Percentiles rank a stretch among this genome's conserved stretches.
Conservation (phyloP, 192 early-diverging fungal genomes). For the Coemansia sp. region DNA sequence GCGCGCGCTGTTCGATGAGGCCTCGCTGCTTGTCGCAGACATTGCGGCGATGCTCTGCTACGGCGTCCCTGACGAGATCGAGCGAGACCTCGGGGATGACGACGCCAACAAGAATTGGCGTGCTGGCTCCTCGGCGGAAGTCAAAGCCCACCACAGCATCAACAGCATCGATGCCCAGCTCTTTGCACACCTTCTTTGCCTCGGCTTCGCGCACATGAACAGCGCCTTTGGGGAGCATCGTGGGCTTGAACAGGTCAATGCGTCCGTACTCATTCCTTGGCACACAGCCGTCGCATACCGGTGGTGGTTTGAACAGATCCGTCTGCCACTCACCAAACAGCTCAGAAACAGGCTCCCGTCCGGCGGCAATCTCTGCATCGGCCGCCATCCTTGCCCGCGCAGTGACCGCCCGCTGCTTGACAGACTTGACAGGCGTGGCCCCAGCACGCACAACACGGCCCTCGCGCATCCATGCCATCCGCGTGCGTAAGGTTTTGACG, state of each 20-base stretch:
- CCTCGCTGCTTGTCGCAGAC: neutral
- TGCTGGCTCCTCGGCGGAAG: constrained; percentile 25
- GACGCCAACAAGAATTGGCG: constrained; percentile 37
- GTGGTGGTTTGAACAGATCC: constrained; percentile 59
- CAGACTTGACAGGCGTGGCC: constrained; percentile 46
- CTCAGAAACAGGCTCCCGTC: constrained; percentile 1
- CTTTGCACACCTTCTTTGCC: constrained; percentile 65
- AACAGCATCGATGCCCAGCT: constrained; percentile 77
- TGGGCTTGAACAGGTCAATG: constrained; percentile 78
- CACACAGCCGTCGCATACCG: constrained; percentile 70
- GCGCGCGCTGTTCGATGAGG: constrained; percentile 17
- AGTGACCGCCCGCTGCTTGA: constrained; percentile 16
- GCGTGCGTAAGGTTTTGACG: constrained; percentile 63
- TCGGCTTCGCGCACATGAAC: constrained; percentile 67
- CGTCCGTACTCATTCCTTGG: constrained; percentile 82
- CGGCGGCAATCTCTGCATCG: constrained; percentile 18
- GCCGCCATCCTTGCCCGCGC: constrained; percentile 14
- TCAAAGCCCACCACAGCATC: constrained; percentile 72
- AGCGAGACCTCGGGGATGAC: constrained; percentile 22
- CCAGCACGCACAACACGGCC: constrained; percentile 19
- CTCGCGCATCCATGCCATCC: constrained; percentile 66
- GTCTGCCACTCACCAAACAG: constrained; percentile 93
- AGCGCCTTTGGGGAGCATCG: constrained; percentile 82
- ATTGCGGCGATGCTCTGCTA: constrained; percentile 11
- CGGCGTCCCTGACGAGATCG: constrained; percentile 35